These are phyloP conservation scores for Lactifluus volemus DNA, from an alignment of 768 basidiomycete genomes.

Conservation along the genomic window DNA sequence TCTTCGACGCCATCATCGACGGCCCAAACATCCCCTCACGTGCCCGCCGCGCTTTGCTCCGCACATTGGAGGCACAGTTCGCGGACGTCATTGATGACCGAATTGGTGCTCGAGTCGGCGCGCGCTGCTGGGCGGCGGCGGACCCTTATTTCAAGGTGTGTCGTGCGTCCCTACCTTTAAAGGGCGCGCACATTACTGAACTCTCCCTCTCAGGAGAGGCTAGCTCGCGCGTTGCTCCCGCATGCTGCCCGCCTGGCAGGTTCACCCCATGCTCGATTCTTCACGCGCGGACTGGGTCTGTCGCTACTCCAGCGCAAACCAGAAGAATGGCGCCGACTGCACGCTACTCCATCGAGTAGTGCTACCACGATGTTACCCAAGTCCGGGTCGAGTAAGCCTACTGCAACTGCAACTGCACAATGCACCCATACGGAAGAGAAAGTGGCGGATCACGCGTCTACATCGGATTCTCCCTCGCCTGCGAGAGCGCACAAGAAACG, in stretches of 20 bases:
- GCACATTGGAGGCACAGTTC: constrained; percentile 71
- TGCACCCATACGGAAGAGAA: not conserved
- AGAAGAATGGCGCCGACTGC: constrained; percentile 75
- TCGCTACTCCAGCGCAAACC: constrained; percentile 70
- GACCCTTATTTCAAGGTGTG: constrained; percentile 87
- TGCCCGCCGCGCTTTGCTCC: constrained; percentile 60
- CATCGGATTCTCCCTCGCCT: not conserved
- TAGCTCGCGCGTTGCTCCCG: constrained; percentile 69
- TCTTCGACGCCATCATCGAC: constrained; percentile 72
- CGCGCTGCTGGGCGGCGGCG: constrained; percentile 85
- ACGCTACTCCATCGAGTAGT: constrained; percentile 31
- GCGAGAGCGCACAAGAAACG: constrained; percentile 28
- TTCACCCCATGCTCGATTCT: constrained; percentile 84
- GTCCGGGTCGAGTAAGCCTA: not conserved
- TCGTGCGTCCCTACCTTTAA: not conserved
- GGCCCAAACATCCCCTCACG: constrained; percentile 57
- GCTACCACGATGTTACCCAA: not conserved
- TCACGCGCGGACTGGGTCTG: constrained; percentile 69
- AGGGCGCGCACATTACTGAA: not conserved
- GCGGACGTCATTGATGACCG: constrained; percentile 79
- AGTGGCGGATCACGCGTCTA: not conserved
- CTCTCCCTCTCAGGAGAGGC: constrained; percentile 61
- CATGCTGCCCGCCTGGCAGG: constrained; percentile 64
- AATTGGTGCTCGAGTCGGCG: constrained; percentile 83
- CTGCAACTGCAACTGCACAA: not conserved